Evolutionary conservation across 805 yeast genomes (phyloP).

Genomic region (Nakazawaea ambrosiae): DNA sequence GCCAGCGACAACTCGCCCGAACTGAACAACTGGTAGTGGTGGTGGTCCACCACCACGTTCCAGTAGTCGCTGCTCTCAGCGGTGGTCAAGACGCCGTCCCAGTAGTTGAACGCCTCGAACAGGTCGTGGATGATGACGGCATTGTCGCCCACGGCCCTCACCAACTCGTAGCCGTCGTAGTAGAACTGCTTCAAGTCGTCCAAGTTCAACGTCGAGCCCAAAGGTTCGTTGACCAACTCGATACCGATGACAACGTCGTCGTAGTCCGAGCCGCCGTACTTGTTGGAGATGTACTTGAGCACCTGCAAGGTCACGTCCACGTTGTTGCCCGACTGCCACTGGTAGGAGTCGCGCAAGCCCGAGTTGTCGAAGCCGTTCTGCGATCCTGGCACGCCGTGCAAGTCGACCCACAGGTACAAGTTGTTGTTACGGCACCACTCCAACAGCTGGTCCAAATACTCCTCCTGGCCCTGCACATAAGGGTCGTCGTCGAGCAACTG

Average conservation of each 20-base stretch:
- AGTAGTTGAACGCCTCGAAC: constrained; percentile 46
- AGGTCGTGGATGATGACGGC: constrained; percentile 63
- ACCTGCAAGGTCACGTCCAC: constrained; percentile 42
- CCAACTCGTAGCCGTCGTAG: constrained; percentile 33
- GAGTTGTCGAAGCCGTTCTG: constrained; percentile 85
- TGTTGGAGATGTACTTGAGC: constrained; percentile 40
- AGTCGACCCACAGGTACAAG: constrained; percentile 64
- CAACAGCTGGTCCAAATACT: constrained; percentile 56
- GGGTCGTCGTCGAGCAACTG: constrained; percentile 45
- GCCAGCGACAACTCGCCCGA: constrained; percentile 46
- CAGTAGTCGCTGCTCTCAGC: constrained; percentile 30
- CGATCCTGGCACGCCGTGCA: constrained; percentile 80
- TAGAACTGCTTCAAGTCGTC: constrained; percentile 32
- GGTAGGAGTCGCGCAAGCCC: constrained; percentile 49
- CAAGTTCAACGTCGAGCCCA: constrained; percentile 44
- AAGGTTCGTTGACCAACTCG: constrained; percentile 68
- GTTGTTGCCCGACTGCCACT: constrained; percentile 37
- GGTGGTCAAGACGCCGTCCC: constrained; percentile 38
- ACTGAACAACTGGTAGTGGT: constrained; percentile 84
- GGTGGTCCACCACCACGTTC: constrained; percentile 81
- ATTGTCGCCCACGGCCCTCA: constrained; percentile 31
- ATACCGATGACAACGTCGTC: constrained; percentile 61
- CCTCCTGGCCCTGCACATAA: constrained; percentile 58
- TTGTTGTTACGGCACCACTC: constrained; percentile 59
- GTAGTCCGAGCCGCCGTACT: constrained; percentile 40